Percentiles rank a stretch among this genome's conserved stretches.
phyloP scores from a whole-genome alignment of 2,329 filamentous ascomycete genomes.

The Cordyceps fumosorosea region DNA sequence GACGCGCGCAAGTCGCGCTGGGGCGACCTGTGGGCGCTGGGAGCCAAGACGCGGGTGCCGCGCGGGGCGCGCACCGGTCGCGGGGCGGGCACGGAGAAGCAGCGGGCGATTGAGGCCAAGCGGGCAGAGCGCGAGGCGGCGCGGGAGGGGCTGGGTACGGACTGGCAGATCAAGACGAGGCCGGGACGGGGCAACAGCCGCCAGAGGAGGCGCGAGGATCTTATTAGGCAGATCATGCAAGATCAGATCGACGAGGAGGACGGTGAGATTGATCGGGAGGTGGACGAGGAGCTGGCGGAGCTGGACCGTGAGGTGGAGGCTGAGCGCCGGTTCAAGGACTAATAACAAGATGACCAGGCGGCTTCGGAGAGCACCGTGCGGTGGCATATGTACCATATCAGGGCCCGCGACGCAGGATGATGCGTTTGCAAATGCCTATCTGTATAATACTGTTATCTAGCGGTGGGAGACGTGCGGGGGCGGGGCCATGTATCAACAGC shows the following conservation, averaged over 20 bases:
- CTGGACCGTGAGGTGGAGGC: slow-evolving; percentile 8
- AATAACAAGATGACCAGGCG: not conserved
- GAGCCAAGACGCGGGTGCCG: slow-evolving; percentile 74
- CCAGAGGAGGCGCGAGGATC: slow-evolving; percentile 28
- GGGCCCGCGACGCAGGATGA: not conserved
- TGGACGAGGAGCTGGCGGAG: slow-evolving; percentile 22
- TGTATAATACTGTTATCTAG: not conserved
- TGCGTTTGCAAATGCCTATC: not conserved
- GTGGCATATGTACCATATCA: not conserved
- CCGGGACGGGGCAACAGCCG: slow-evolving; percentile 35
- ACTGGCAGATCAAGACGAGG: slow-evolving; percentile 22
- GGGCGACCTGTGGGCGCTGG: slow-evolving; percentile 94
- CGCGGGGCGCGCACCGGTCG: slow-evolving; percentile 56
- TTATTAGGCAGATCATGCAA: slow-evolving; percentile 34
- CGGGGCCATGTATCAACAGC: not conserved
- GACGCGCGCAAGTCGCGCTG: slow-evolving; percentile 85
- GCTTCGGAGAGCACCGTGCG: not conserved
- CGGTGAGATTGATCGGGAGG: slow-evolving; percentile 23
- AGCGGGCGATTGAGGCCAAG: slow-evolving; percentile 35
- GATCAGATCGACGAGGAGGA: slow-evolving; percentile 29
- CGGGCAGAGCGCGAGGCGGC: slow-evolving; percentile 31
- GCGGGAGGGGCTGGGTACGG: slow-evolving; percentile 26
- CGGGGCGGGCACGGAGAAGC: slow-evolving; percentile 39
- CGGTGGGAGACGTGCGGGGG: not conserved
- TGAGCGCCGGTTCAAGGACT: slow-evolving; percentile 9